Conservation (phyloP, 2,329 filamentous ascomycete species). For the Juglanconis sp. region DNA sequence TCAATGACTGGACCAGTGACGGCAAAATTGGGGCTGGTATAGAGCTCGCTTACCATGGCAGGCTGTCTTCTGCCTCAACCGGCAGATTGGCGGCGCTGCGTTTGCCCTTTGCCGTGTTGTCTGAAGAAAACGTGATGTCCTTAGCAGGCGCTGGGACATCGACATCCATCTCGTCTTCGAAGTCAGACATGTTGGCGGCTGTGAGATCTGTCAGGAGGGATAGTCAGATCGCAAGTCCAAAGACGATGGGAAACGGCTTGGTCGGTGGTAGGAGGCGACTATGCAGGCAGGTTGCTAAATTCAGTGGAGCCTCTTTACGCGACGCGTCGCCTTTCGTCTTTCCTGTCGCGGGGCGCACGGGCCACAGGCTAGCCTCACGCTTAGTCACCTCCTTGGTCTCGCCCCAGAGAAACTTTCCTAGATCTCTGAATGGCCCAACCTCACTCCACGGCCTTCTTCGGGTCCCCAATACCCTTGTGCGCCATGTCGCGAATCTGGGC, state of each 20-base stretch:
- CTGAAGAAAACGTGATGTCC: constrained; percentile 67
- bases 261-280: neutral
- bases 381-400: too few species aligned
- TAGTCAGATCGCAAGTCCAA: neutral
- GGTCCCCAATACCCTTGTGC: too few species aligned
- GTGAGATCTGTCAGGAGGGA: neutral
- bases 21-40: neutral
- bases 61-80: constrained; percentile 85
- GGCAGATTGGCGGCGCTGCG: constrained; percentile 88
- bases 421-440: too few species aligned
- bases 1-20: constrained; percentile 10
- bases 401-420: too few species aligned
- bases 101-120: constrained; percentile 78
- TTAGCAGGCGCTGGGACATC: constrained; percentile 46
- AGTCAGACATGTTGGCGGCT: constrained; percentile 51
- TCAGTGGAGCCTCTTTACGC: constrained; percentile 3
- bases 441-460: too few species aligned
- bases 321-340: constrained; percentile 5
- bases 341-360: too few species aligned
- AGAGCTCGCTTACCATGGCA: constrained; percentile 70
- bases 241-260: too few species aligned
- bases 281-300: neutral
- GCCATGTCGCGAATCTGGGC: too few species aligned
- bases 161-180: constrained; percentile 60
- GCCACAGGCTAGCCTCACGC: too few species aligned